phyloP scores from a whole-genome alignment of 495 filamentous ascomycete species.

The Lepidopterella palustris region DNA sequence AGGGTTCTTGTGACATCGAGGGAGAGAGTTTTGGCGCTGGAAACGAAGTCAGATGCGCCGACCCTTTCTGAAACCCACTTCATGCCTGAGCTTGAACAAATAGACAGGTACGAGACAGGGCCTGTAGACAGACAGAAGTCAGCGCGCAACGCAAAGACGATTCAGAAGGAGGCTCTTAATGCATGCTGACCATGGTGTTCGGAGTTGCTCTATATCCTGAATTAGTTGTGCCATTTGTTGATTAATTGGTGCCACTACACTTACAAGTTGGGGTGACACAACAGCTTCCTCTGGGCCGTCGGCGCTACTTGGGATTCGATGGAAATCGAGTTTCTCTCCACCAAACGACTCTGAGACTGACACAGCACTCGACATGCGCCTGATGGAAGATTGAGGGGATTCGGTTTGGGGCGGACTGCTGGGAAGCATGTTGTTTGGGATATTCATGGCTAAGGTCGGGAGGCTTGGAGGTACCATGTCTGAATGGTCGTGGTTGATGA shows the following conservation, averaged over 20 bases:
- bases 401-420: background rate
- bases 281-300: background rate
- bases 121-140: background rate
- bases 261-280: background rate
- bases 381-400: background rate
- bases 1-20: background rate
- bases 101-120: conserved; percentile 12
- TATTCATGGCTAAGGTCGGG: background rate
- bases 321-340: background rate
- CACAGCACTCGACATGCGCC: background rate
- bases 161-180: background rate
- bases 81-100: conserved; percentile 17
- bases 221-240: background rate
- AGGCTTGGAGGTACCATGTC: background rate
- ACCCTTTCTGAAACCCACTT: conserved; percentile 12
- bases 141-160: background rate
- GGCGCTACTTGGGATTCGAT: background rate
- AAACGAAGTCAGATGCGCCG: conserved; percentile 8
- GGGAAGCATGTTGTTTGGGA: conserved; percentile 2
- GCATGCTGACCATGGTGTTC: background rate
- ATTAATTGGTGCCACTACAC: background rate
- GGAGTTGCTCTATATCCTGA: background rate
- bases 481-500: background rate
- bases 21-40: background rate
- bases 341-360: background rate